A percentile compares a stretch with the other conserved stretches of the same genome.
These are phyloP conservation scores for Trametes cingulata DNA, from an alignment of 768 basidiomycete species.

Conservation along the genomic window DNA sequence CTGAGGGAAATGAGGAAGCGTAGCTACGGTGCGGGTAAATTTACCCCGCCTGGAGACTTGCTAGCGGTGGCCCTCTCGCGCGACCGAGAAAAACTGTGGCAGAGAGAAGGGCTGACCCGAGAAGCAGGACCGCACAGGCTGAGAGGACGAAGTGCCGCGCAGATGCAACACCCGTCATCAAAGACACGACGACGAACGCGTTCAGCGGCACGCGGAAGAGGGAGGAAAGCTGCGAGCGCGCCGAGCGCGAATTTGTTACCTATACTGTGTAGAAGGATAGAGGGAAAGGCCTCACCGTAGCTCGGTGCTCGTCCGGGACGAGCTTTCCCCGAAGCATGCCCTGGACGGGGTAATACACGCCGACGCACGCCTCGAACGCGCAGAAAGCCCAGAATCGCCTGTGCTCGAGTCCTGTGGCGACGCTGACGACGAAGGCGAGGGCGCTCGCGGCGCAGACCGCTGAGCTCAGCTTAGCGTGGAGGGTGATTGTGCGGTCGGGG, in stretches of 20 bases:
- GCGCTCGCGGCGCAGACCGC: constrained; percentile 61
- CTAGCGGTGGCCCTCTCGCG: constrained; percentile 2
- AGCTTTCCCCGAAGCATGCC: constrained; percentile 69
- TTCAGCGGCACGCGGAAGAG: constrained; percentile 77
- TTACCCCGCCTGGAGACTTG: constrained; percentile 5
- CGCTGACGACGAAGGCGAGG: constrained; percentile 53
- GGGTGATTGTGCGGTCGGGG: constrained; percentile 46
- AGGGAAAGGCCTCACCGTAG: constrained; percentile 52
- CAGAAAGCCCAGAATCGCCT: constrained; percentile 74
- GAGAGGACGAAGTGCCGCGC: constrained; percentile 62
- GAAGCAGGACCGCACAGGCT: constrained; percentile 57
- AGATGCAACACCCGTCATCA: constrained; percentile 67
- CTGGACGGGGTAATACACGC: constrained; percentile 79
- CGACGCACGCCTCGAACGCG: constrained; percentile 73
- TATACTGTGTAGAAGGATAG: not conserved
- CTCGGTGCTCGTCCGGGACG: constrained; percentile 71
- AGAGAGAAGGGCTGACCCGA: constrained; percentile 60
- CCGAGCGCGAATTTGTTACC: no score
- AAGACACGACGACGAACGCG: constrained; percentile 67
- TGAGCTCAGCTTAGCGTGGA: constrained; percentile 70
- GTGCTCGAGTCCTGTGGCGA: constrained; percentile 45
- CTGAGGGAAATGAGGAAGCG: not conserved
- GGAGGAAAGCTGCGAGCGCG: constrained; percentile 52
- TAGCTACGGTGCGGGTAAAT: not conserved
- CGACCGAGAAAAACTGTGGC: constrained; percentile 28